A percentile compares a stretch with the other conserved stretches of the same genome.
phyloP scores from a whole-genome alignment of 2,329 filamentous ascomycete genomes.

The Colletotrichum euphorbiae region DNA sequence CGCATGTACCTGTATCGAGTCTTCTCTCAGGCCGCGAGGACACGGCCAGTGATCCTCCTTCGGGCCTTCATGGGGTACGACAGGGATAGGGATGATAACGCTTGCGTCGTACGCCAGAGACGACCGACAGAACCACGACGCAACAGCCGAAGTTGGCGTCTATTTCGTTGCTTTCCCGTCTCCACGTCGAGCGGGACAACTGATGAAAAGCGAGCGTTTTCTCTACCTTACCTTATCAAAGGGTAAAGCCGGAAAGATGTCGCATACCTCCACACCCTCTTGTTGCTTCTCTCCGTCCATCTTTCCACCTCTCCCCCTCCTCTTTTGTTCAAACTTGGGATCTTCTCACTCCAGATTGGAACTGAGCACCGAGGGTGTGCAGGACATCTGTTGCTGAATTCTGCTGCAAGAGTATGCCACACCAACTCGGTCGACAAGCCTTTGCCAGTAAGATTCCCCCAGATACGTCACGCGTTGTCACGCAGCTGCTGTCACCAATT shows the following conservation, averaged over 20 bases:
- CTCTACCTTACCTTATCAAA: constrained; percentile 24
- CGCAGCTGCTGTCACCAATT: constrained; percentile 34
- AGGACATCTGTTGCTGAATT: constrained; percentile 27
- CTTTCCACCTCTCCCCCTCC: constrained; percentile 16
- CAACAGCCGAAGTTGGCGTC: background rate
- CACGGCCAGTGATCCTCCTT: constrained; percentile 3
- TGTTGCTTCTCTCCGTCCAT: background rate
- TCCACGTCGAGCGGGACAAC: constrained; percentile 31
- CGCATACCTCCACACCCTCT: constrained; percentile 33
- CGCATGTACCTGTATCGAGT: constrained; percentile 30
- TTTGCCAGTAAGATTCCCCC: constrained; percentile 35
- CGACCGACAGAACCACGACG: background rate
- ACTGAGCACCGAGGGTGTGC: constrained; percentile 27
- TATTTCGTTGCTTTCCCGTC: constrained; percentile 15
- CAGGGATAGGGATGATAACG: constrained; percentile 21
- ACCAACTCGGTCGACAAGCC: constrained; percentile 17
- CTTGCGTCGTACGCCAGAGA: constrained; percentile 23
- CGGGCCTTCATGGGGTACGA: constrained; percentile 31
- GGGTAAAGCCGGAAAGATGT: constrained; percentile 29
- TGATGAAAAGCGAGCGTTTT: constrained; percentile 8
- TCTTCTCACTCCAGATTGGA: constrained; percentile 8
- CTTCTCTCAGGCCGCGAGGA: constrained; percentile 20
- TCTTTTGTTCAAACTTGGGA: constrained; percentile 17
- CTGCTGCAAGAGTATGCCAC: constrained; percentile 12
- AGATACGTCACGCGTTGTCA: constrained; percentile 33